A percentile compares a stretch with the other conserved stretches of the same genome.
These are phyloP conservation scores for Neurospora pannonica DNA, from an alignment of 495 filamentous ascomycete genomes.

Conservation along the genomic window DNA sequence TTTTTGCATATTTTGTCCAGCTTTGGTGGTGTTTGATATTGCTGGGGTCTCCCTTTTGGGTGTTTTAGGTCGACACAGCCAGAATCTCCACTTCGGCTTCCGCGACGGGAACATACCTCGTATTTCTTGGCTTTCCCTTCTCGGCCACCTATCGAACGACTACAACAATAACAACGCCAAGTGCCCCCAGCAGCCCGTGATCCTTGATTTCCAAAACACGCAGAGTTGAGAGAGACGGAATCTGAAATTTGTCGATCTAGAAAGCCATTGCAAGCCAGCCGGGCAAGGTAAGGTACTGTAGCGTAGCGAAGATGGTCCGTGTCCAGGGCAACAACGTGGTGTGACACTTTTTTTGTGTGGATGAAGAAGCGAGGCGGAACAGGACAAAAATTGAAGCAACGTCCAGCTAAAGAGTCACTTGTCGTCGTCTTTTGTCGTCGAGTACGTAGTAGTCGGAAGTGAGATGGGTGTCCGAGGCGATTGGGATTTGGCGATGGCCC, in stretches of 20 bases:
- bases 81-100: background rate
- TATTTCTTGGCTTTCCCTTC: background rate
- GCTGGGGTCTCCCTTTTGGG: background rate
- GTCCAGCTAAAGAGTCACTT: conserved; percentile 6
- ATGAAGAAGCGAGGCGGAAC: background rate
- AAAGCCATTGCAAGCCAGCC: background rate
- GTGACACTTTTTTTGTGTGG: background rate
- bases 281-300: background rate
- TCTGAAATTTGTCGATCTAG: background rate
- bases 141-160: background rate
- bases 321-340: background rate
- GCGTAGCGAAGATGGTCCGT: background rate
- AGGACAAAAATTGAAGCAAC: background rate
- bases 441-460: background rate
- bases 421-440: background rate
- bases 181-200: background rate
- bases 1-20: background rate
- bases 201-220: background rate
- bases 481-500: background rate
- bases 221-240: background rate
- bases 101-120: background rate
- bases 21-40: background rate
- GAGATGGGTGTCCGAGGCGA: background rate
- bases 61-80: background rate
- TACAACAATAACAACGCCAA: background rate